These are phyloP conservation scores for Penicillium sp. DNA, from an alignment of 2,329 filamentous ascomycete genomes.

Conservation along the genomic window DNA sequence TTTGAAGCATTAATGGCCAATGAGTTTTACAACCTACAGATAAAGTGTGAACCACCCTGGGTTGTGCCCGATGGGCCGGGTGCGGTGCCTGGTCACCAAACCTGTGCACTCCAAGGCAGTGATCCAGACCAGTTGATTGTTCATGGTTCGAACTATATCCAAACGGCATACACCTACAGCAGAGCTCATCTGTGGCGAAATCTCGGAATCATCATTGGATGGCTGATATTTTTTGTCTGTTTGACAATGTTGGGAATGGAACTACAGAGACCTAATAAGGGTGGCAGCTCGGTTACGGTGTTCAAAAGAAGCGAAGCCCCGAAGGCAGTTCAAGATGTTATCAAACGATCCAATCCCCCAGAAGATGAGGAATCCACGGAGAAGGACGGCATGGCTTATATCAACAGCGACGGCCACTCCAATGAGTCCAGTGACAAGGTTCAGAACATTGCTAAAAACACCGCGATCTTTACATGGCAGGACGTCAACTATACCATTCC, in stretches of 20 bases:
- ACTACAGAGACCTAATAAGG: slow-evolving; percentile 71
- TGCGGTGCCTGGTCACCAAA: slow-evolving; percentile 52
- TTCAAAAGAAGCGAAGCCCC: slow-evolving; percentile 68
- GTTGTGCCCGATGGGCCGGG: slow-evolving; percentile 55
- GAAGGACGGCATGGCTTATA: slow-evolving; percentile 20
- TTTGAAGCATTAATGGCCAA: slow-evolving; percentile 69
- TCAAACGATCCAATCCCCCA: slow-evolving; percentile 47
- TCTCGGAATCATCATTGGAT: slow-evolving; percentile 73
- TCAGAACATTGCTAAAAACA: slow-evolving; percentile 59
- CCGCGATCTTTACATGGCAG: slow-evolving; percentile 81
- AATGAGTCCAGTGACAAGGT: slow-evolving; percentile 31
- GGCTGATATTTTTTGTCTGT: slow-evolving; percentile 72
- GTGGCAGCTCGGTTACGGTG: slow-evolving; percentile 75
- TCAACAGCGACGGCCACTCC: slow-evolving; percentile 17
- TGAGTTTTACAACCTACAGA: slow-evolving; percentile 61
- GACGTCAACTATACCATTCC: slow-evolving; percentile 70
- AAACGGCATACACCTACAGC: slow-evolving; percentile 54
- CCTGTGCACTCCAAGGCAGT: slow-evolving; percentile 59
- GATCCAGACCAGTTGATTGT: slow-evolving; percentile 53
- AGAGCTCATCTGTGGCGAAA: slow-evolving; percentile 65
- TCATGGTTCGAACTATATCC: slow-evolving; percentile 56
- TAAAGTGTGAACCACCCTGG: slow-evolving; percentile 55
- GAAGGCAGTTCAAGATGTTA: slow-evolving; percentile 55
- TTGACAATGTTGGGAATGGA: slow-evolving; percentile 78
- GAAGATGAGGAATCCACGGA: slow-evolving; percentile 53